These are phyloP conservation scores for Hygrophila difformis DNA, from an alignment of 257 asterid species.

Conservation along the genomic window DNA sequence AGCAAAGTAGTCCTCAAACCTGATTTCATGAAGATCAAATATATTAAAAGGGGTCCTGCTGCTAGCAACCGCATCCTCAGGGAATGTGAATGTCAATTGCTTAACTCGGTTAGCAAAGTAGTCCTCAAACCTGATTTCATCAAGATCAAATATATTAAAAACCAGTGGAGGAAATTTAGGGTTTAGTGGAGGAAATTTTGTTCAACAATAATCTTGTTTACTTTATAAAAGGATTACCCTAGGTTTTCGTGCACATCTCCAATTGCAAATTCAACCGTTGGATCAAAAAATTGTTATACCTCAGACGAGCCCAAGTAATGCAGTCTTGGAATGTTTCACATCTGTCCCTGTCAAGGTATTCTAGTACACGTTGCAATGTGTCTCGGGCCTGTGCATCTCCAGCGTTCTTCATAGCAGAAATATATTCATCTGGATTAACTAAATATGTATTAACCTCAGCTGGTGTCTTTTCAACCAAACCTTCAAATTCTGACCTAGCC, in stretches of 20 bases:
- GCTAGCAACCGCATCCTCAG: constrained; percentile 35
- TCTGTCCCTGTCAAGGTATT: constrained; percentile 31
- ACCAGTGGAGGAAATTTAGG: constrained; percentile 13
- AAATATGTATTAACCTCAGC: constrained; percentile 33
- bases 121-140: constrained; percentile 32
- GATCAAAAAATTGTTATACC: constrained; percentile 13
- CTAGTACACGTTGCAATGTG: constrained; percentile 30
- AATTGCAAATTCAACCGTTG: not conserved
- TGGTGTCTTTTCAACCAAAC: constrained; percentile 37
- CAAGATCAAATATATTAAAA: no score
- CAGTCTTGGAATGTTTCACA: constrained; percentile 37
- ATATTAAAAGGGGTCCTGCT: no score
- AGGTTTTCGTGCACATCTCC: no score
- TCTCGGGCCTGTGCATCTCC: constrained; percentile 49
- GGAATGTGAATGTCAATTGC: constrained; percentile 36
- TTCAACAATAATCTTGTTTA: not conserved
- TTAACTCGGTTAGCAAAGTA: constrained; percentile 30
- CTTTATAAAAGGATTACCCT: no score
- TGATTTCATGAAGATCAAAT: constrained; percentile 14
- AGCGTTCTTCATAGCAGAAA: constrained; percentile 30
- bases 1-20: constrained; percentile 37
- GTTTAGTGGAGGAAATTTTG: not conserved
- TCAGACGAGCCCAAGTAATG: constrained; percentile 37
- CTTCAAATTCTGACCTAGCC: constrained; percentile 47
- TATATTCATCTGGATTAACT: constrained; percentile 26